Evolutionary conservation across 257 asterid genomes (phyloP).

Genomic region (Jasminum sambac): DNA sequence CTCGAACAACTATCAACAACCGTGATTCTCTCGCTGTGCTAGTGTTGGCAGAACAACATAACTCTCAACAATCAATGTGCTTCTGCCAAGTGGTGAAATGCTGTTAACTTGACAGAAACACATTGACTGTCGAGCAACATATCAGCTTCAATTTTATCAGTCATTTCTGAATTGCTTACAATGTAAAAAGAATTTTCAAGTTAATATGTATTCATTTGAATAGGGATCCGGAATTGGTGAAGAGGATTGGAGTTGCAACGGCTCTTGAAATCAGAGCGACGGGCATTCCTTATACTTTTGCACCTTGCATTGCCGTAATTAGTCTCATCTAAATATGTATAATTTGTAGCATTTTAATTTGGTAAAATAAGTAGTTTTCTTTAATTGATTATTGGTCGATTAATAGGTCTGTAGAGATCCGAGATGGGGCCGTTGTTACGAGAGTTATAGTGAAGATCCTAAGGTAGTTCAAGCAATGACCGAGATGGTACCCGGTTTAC

Average conservation of each 20-base stretch:
- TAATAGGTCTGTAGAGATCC: conserved; percentile 18
- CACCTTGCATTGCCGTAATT: conserved; percentile 31
- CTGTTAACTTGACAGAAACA: too few species aligned
- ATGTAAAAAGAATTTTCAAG: too few species aligned
- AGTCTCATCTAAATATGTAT: background rate
- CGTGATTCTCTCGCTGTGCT: too few species aligned
- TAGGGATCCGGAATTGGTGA: conserved; percentile 30
- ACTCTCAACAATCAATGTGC: too few species aligned
- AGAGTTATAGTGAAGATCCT: conserved; percentile 7
- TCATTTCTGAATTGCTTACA: too few species aligned
- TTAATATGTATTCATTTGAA: background rate
- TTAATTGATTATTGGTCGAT: background rate
- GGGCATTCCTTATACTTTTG: conserved; percentile 29
- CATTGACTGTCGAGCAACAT: too few species aligned
- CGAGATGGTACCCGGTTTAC: conserved; percentile 1
- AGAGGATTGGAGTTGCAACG: conserved; percentile 30
- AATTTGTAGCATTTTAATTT: background rate
- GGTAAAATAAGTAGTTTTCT: background rate
- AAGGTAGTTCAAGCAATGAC: conserved; percentile 15
- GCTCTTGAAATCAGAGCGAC: conserved; percentile 32
- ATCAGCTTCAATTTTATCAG: too few species aligned
- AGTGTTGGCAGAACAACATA: too few species aligned
- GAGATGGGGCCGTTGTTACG: conserved; percentile 23
- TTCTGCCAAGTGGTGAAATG: too few species aligned
- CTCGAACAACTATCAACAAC: too few species aligned